Percentiles rank a stretch among this genome's conserved stretches.
phyloP scores from a whole-genome alignment of 2,329 filamentous ascomycete genomes.

The Sclerotiophoma versabilis region DNA sequence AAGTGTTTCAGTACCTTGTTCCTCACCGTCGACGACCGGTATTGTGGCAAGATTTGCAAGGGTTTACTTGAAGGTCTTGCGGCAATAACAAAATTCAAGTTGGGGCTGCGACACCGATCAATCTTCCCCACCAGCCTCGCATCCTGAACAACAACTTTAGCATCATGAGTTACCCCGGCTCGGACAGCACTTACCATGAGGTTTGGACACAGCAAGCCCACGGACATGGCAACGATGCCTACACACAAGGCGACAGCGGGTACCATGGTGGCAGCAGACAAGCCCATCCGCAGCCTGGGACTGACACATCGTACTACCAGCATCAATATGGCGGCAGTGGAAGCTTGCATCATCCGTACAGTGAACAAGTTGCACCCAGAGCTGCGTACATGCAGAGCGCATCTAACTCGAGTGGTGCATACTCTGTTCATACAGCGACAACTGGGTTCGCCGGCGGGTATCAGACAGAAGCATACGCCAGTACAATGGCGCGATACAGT shows the following conservation, averaged over 20 bases:
- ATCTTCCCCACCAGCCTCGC: not conserved
- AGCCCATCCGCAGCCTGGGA: not conserved
- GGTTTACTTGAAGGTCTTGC: not conserved
- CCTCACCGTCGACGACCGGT: not conserved
- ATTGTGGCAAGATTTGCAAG: conserved; percentile 7
- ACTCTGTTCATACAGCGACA: not conserved
- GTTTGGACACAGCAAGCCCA: conserved; percentile 2
- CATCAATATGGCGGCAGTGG: not conserved
- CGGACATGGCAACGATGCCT: not conserved
- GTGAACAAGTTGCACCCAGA: not conserved
- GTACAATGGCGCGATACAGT: not conserved
- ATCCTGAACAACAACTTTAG: not conserved
- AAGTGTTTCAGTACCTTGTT: conserved; percentile 2
- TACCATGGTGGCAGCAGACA: not conserved
- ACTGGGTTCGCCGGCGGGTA: not conserved
- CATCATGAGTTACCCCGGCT: conserved; percentile 6
- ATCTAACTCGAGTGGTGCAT: not conserved
- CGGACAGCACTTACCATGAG: not conserved
- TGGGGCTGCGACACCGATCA: not conserved
- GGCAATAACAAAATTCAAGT: no score
- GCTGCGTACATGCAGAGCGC: not conserved
- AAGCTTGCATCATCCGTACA: not conserved
- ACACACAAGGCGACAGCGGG: not conserved
- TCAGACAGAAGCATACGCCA: not conserved
- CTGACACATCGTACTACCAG: not conserved